These are phyloP conservation scores for Actinomucor elegans DNA, from an alignment of 371 early-diverging fungal species.

Conservation along the genomic window DNA sequence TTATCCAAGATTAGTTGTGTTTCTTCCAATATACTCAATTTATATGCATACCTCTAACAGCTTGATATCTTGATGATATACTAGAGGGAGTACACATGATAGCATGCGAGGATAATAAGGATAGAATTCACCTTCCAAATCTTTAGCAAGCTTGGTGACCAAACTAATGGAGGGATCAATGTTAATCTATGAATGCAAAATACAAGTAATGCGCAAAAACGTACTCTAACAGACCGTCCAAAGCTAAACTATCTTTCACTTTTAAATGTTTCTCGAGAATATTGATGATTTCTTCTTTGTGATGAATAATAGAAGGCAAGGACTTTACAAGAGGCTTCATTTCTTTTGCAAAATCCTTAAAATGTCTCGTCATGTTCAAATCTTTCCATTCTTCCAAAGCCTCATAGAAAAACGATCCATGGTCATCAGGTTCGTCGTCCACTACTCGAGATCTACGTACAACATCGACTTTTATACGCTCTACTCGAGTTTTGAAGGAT, in stretches of 20 bases:
- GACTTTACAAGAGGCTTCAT: conserved; percentile 68
- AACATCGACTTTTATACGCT: conserved; percentile 78
- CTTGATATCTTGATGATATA: conserved; percentile 66
- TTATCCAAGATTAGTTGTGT: not conserved
- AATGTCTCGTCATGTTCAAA: conserved; percentile 83
- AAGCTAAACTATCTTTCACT: conserved; percentile 59
- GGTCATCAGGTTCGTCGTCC: conserved; percentile 64
- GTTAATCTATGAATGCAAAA: too few relatives aligned
- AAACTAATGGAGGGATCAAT: conserved; percentile 67
- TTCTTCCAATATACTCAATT: not conserved
- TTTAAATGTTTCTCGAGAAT: conserved; percentile 66
- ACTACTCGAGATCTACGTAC: conserved; percentile 46
- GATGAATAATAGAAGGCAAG: conserved; percentile 84
- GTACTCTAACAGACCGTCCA: conserved; percentile 79
- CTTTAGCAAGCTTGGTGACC: conserved; percentile 79
- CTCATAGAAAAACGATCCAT: conserved; percentile 84
- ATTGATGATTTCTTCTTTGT: conserved; percentile 78
- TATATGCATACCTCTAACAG: conserved; percentile 67
- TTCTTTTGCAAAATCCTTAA: conserved; percentile 66
- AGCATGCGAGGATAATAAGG: conserved; percentile 74
- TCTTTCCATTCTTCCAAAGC: conserved; percentile 80
- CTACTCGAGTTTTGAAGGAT: conserved; percentile 79
- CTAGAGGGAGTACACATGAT: conserved; percentile 59
- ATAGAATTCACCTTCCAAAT: conserved; percentile 89
- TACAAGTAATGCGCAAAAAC: conserved; percentile 14